Percentiles rank a stretch among this genome's conserved stretches.
Conservation (phyloP, 148 eudicot species). For the Diospyros lotus region DNA sequence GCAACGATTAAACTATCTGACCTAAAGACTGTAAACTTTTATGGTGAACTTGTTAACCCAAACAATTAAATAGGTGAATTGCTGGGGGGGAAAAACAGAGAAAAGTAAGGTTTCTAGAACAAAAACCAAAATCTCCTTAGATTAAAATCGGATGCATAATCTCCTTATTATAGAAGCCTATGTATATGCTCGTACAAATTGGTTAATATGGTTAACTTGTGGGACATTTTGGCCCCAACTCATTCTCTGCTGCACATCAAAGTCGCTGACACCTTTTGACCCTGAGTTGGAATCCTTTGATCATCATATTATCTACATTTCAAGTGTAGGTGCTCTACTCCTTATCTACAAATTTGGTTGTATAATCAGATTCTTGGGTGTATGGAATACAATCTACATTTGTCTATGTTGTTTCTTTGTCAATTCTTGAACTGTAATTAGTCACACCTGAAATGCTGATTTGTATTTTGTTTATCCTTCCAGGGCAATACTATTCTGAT, state of each 20-base stretch:
- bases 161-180: background rate
- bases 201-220: background rate
- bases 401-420: background rate
- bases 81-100: background rate
- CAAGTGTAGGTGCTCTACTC: too few relatives aligned
- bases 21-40: background rate
- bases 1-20: background rate
- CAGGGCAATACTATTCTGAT: constrained; percentile 68
- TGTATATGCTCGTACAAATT: background rate
- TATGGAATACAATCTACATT: background rate
- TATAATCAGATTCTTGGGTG: background rate
- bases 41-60: background rate
- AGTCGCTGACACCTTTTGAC: background rate
- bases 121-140: background rate
- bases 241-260: background rate
- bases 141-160: background rate
- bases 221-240: background rate
- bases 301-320: background rate
- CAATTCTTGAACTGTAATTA: background rate
- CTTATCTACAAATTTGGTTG: background rate
- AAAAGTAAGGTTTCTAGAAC: background rate
- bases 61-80: background rate
- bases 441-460: background rate
- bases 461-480: background rate
- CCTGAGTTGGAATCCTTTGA: background rate